phyloP scores from a whole-genome alignment of 306 rosid species.

The Lithocarpus polystachyus region DNA sequence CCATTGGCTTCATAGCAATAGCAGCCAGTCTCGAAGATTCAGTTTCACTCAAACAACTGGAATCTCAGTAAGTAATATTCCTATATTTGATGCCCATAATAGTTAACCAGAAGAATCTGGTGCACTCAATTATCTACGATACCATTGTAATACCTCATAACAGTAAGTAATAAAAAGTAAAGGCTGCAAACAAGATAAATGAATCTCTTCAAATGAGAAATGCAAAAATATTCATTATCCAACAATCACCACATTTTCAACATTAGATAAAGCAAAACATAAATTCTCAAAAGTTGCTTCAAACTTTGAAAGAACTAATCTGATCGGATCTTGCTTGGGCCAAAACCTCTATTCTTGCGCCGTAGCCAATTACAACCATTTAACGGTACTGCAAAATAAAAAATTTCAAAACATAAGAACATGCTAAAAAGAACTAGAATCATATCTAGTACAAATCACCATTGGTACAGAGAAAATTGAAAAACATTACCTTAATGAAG shows the following conservation, averaged over 20 bases:
- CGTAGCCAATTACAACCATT: conserved; percentile 1
- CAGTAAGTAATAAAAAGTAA: background rate
- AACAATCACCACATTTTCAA: conserved; percentile 22
- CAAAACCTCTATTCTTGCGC: background rate
- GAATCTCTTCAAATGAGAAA: background rate
- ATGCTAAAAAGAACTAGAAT: background rate
- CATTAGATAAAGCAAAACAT: conserved; percentile 16
- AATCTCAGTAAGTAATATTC: background rate
- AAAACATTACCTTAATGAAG: conserved; percentile 65
- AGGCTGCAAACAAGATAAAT: background rate
- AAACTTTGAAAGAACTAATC: conserved; percentile 11
- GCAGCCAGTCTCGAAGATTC: too few species aligned
- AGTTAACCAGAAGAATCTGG: too few species aligned
- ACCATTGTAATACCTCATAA: background rate
- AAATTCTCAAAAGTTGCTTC: conserved; percentile 20
- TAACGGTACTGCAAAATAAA: conserved; percentile 69
- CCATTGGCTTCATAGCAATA: background rate
- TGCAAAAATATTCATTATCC: conserved; percentile 16
- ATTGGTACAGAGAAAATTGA: too few species aligned
- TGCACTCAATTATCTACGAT: too few species aligned
- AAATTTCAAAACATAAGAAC: background rate
- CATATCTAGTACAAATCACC: background rate
- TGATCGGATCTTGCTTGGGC: conserved; percentile 11
- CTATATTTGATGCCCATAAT: too few species aligned
- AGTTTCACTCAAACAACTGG: background rate